Evolutionary conservation across 441 rosid species (phyloP), one percentile per base, ranked within the genome.

Genomic region (Macaranga tanarius): DNA sequence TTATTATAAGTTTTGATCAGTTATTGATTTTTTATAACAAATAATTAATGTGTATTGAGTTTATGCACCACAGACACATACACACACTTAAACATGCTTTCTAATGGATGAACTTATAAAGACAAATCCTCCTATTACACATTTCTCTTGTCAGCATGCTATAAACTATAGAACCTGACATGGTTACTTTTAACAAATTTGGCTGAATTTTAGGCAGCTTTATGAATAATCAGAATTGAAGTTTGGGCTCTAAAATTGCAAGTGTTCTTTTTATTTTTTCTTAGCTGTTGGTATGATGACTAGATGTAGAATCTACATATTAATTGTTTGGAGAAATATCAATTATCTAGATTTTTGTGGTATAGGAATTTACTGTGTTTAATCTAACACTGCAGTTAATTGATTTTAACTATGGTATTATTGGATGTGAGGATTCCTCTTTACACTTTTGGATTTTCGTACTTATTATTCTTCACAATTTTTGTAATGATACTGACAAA

Each of bases 361-460:
- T 76, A 73, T 79, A 79, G 85, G 82, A 66, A 38, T 73, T 57
- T n/a, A 48, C 70, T 4, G 4, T 55, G 26, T 79, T 76, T 65
- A 79, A 82, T 69, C 70, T 79, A 55, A 55, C 80, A 19, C 34
- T 79, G 12, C 74, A 70, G 80, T 52, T 62, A 45, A 58, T 17
- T 10, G 75, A 79, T 60, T 69, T 6, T 1, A 69, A 72, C 54
- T 68, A 51, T 71, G 82, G 79, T 17, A 62, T 76, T 19, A 82
- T 82, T 71, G n/a, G 85, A 61, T 82, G 82, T 82, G 65, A 82
- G 80, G 65, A 28, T 34, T 31, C 63, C 3, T 40, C 38, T 57
- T 52, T 50, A 70, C n/a, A 5, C 31, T 1, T 23, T 50, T 40
- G 25, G 15, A 8, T 55, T 57, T 56, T 22, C 44, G 20, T 56